phyloP scores from a whole-genome alignment of 2,329 filamentous ascomycete species.

The Clonostachys sp. region DNA sequence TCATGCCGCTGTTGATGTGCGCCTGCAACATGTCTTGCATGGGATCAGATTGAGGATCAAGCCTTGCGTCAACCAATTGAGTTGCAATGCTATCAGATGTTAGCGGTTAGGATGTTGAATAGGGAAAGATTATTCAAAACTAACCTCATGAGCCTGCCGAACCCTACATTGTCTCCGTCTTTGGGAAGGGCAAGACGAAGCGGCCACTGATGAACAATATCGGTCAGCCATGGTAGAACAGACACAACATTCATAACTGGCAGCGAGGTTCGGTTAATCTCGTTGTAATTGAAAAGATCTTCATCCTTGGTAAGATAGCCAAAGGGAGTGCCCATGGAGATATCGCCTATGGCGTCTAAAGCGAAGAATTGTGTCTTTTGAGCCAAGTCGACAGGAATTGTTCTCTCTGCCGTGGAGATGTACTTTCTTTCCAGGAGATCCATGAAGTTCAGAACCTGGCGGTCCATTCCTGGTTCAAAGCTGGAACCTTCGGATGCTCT shows the following conservation, averaged over 20 bases:
- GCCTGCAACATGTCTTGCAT: too few relatives aligned
- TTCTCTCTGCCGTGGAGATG: constrained; percentile 24
- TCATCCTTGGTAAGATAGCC: constrained; percentile 43
- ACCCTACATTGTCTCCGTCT: constrained; percentile 27
- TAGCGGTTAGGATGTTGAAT: too few relatives aligned
- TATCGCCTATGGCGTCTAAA: constrained; percentile 46
- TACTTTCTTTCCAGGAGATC: constrained; percentile 43
- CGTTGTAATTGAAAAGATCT: constrained; percentile 40
- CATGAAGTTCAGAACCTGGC: constrained; percentile 31
- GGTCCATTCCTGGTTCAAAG: constrained; percentile 32
- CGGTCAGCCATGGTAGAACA: constrained; percentile 27
- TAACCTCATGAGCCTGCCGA: constrained; percentile 16
- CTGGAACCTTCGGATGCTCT: constrained; percentile 39
- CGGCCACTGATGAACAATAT: constrained; percentile 27
- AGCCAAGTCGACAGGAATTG: constrained; percentile 39
- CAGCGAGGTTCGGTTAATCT: constrained; percentile 34
- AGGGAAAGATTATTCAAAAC: constrained; percentile 21
- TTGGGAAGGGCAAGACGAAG: constrained; percentile 24
- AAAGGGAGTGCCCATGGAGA: constrained; percentile 47
- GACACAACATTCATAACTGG: constrained; percentile 28
- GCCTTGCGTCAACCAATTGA: too few relatives aligned
- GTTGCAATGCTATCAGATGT: too few relatives aligned
- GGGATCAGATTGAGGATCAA: too few relatives aligned
- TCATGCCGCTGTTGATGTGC: too few relatives aligned
- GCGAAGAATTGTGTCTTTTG: constrained; percentile 46